A percentile compares a stretch with the other conserved stretches of the same genome.
These are phyloP conservation scores for Neurospora hispaniola DNA, from an alignment of 495 filamentous ascomycete genomes.

Conservation along the genomic window DNA sequence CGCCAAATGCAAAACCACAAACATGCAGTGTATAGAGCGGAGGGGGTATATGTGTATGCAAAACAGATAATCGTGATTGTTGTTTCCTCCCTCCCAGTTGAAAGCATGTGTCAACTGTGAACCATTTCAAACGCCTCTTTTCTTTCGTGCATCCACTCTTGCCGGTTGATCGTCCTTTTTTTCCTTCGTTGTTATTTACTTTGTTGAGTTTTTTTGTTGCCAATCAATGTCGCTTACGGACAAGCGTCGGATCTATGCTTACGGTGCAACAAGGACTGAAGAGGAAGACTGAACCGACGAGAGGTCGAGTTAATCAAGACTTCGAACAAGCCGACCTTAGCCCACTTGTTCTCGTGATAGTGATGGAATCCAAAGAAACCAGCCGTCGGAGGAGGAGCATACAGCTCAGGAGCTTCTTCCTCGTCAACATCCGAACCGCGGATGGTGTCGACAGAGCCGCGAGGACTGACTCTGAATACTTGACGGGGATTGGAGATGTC, in stretches of 20 bases:
- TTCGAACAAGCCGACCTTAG: constrained; percentile 23
- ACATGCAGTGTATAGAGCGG: background rate
- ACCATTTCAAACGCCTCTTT: background rate
- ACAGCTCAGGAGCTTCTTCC: background rate
- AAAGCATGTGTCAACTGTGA: background rate
- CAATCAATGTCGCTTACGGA: background rate
- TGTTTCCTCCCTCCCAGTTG: background rate
- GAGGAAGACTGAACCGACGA: constrained; percentile 14
- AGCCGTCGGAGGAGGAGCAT: constrained; percentile 24
- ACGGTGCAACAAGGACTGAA: constrained; percentile 2
- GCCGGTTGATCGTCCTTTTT: background rate
- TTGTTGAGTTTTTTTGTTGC: background rate
- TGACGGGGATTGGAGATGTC: background rate
- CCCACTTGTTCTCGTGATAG: constrained; percentile 20
- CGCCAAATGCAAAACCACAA: background rate
- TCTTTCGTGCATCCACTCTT: background rate
- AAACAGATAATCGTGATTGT: background rate
- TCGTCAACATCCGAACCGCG: constrained; percentile 2
- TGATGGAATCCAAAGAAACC: constrained; percentile 27
- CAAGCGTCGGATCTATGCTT: background rate
- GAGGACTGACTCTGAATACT: background rate
- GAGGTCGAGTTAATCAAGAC: constrained; percentile 15
- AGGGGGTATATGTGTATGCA: background rate
- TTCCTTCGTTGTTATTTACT: background rate
- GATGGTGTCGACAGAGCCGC: constrained; percentile 15